phyloP scores from a whole-genome alignment of 2,329 filamentous ascomycete genomes.

The Lachnellula cervina region DNA sequence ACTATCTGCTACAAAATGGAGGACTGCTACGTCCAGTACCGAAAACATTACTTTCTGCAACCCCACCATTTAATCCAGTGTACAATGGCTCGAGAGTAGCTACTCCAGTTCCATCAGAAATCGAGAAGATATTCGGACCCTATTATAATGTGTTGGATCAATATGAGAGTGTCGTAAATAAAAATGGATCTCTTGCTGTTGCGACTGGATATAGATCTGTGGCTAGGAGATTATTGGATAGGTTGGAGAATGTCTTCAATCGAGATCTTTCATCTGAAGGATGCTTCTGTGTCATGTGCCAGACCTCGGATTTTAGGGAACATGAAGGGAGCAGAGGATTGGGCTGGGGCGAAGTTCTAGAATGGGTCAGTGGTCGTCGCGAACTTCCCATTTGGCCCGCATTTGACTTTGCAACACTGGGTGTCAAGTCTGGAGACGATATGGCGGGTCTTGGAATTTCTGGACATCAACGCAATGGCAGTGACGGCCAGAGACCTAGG shows the following conservation, averaged over 20 bases:
- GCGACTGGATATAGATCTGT: conserved; percentile 93
- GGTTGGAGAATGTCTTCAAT: conserved; percentile 90
- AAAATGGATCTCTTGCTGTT: conserved; percentile 85
- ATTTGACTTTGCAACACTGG: conserved; percentile 65
- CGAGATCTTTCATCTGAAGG: conserved; percentile 81
- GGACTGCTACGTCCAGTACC: conserved; percentile 69
- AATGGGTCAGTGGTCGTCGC: conserved; percentile 83
- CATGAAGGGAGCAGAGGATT: conserved; percentile 58
- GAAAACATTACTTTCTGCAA: conserved; percentile 64
- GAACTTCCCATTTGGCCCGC: conserved; percentile 87
- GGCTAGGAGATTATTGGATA: conserved; percentile 82
- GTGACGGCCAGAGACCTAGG: conserved; percentile 51
- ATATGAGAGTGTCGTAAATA: conserved; percentile 74
- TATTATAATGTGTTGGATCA: conserved; percentile 81
- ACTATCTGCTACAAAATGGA: conserved; percentile 87
- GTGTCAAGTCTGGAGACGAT: conserved; percentile 55
- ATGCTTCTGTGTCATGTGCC: conserved; percentile 83
- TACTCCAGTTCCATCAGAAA: conserved; percentile 43
- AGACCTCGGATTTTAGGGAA: conserved; percentile 43
- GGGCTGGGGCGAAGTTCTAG: conserved; percentile 92
- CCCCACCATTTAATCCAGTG: conserved; percentile 46
- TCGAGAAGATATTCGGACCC: conserved; percentile 73
- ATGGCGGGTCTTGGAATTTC: conserved; percentile 50
- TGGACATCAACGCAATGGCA: conserved; percentile 49
- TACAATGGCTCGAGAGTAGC: conserved; percentile 40